phyloP scores from a whole-genome alignment of 345 rosid species.

The Lepidium africanum region DNA sequence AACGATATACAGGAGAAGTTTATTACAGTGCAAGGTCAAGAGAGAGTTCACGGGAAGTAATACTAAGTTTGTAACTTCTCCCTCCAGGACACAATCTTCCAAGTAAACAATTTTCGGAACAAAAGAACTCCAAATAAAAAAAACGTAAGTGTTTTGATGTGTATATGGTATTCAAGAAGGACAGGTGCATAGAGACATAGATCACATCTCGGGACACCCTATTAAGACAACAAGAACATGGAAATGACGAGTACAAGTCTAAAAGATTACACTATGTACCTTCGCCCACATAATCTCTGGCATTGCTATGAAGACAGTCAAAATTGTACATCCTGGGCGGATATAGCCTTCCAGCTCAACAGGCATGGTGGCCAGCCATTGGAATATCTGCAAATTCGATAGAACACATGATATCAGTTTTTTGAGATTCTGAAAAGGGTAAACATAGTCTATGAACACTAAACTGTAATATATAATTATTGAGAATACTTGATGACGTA shows the following conservation, averaged over 20 bases:
- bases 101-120: not conserved
- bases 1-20: not conserved
- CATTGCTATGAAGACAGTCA: constrained; percentile 84
- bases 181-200: not conserved
- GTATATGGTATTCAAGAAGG: not conserved
- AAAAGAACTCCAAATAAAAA: not conserved
- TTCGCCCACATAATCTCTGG: constrained; percentile 81
- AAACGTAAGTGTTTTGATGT: not conserved
- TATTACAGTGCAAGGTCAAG: not conserved
- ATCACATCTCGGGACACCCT: not conserved
- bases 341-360: constrained; percentile 94
- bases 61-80: not conserved
- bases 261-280: constrained; percentile 35
- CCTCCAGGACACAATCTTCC: not conserved
- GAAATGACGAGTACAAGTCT: not conserved
- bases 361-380: constrained; percentile 97
- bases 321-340: constrained; percentile 95
- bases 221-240: not conserved
- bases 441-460: constrained; percentile 36
- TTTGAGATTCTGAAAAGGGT: constrained; percentile 7
- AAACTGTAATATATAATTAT: constrained; percentile 51
- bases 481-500: constrained; percentile 91
- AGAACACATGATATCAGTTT: constrained; percentile 23
- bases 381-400: constrained; percentile 60
- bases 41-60: not conserved